Evolutionary conservation across 2,329 filamentous ascomycete species (phyloP).

Genomic region (Pseudogymnoascus destructans): DNA sequence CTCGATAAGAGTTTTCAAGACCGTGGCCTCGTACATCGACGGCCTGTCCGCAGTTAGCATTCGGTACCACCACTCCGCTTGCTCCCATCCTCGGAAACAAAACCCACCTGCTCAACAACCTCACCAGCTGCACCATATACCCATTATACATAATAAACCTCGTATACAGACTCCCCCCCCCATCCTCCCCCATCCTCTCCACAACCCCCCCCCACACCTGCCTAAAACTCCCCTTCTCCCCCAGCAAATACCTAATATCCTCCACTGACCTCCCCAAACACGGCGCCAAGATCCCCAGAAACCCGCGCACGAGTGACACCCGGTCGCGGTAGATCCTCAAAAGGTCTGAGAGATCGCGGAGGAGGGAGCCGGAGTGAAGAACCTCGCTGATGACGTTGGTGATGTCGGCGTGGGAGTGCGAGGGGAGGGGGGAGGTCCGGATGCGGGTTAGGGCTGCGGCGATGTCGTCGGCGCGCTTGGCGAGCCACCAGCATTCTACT

Average conservation of each 20-base stretch:
- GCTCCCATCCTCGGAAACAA: not conserved
- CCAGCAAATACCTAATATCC: constrained; percentile 40
- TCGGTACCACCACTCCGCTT: not conserved
- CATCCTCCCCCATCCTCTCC: constrained; percentile 40
- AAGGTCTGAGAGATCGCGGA: constrained; percentile 42
- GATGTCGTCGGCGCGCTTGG: constrained; percentile 38
- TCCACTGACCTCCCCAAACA: constrained; percentile 39
- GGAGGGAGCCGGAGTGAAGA: constrained; percentile 30
- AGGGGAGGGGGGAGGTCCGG: constrained; percentile 30
- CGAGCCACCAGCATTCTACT: constrained; percentile 40
- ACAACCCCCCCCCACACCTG: constrained; percentile 47
- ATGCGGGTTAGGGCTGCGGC: constrained; percentile 37
- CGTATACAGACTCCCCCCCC: constrained; percentile 36
- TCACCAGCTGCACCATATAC: constrained; percentile 37
- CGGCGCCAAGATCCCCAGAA: constrained; percentile 43
- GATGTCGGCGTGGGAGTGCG: constrained; percentile 34
- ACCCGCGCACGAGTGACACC: constrained; percentile 38
- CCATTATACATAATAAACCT: constrained; percentile 44
- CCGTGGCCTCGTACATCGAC: constrained; percentile 42
- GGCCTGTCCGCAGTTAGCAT: constrained; percentile 25
- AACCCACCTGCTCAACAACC: constrained; percentile 38
- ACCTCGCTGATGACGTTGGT: constrained; percentile 30
- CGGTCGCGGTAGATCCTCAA: constrained; percentile 38
- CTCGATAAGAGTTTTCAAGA: constrained; percentile 36
- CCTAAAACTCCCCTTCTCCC: constrained; percentile 36